Conservation (phyloP, 306 rosid genomes). For the Boehmeria nivea region DNA sequence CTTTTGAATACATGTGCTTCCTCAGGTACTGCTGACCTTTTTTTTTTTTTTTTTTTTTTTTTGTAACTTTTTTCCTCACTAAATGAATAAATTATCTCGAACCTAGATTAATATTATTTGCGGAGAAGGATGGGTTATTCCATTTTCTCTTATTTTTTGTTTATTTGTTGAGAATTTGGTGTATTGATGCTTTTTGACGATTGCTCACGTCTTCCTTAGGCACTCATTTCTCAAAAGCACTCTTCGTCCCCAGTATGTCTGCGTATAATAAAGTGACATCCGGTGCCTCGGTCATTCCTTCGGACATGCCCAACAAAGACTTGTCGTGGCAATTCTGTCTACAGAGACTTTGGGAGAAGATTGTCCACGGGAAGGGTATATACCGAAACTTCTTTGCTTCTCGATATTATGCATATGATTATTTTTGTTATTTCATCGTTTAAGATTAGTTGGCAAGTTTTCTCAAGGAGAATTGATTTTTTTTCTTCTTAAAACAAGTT, state of each 20-base stretch:
- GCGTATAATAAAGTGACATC: conserved; percentile 59
- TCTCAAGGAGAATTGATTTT: too few species aligned
- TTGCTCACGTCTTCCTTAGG: conserved; percentile 32
- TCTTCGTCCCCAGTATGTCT: conserved; percentile 74
- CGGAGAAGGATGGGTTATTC: too few species aligned
- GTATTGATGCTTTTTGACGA: conserved; percentile 5
- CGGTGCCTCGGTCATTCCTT: conserved; percentile 39
- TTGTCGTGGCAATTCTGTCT: conserved; percentile 65
- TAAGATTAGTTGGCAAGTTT: too few species aligned
- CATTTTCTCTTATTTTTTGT: background rate
- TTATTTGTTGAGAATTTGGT: background rate
- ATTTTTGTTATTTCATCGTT: too few species aligned
- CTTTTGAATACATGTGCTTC: conserved; percentile 60
- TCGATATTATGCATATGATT: background rate
- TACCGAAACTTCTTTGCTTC: conserved; percentile 18
- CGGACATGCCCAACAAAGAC: conserved; percentile 38
- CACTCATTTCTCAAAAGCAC: conserved; percentile 54
- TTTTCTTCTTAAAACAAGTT: too few species aligned
- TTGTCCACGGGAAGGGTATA: conserved; percentile 47
- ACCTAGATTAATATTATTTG: too few species aligned
- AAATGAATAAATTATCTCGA: background rate
- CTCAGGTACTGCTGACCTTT: conserved; percentile 59
- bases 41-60: background rate
- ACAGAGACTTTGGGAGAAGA: conserved; percentile 73
- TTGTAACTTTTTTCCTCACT: background rate